Evolutionary conservation across 202 grass and related monocot genomes (phyloP), one percentile per base, ranked within the genome.

Genomic region (Panicum hallii): DNA sequence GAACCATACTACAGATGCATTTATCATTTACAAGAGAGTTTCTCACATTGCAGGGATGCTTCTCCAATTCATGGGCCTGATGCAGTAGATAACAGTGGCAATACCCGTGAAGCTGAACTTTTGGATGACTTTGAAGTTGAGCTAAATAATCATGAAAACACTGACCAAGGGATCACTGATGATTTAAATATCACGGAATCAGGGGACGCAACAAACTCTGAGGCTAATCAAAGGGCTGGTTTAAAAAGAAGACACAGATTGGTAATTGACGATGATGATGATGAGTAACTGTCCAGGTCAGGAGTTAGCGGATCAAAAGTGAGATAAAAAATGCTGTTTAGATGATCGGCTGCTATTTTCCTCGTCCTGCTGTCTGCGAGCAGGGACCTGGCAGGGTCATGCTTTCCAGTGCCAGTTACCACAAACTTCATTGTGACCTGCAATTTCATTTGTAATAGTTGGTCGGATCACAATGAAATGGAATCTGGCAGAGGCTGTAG

Each of bases 191-290:
- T 82, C 12, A 53, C 65, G 4, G 85, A 86, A 87, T 87, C 81
- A 60, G 83, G 80, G 38, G 81, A 89, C 47, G 62, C 49, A 40
- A 1, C 19, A 56, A 70, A 60, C 48, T 54, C 57, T 80, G 22
- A 28, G n/a, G 71, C 54, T 42, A 57, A 60, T 26, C 87, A 64
- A 72, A 92, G 83, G 69, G 6, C 64, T 81, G 84, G 86, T 63
- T 66, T 47, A 5, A 95, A 92, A 89, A 95, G 93, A 88, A 92
- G 81, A 50, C 80, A 89, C 20, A 95, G 71, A 73, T 30, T 95
- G 75, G 72, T 94, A 64, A 87, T 99, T 65, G 96, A 98, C 5
- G 89, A 90, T 0, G 89, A 91, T 1, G 90, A 92, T 0, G 80
- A 92, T n/a, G 82, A 88, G 46, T 83, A 90, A 72, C 36, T 84